Evolutionary conservation across 2,329 filamentous ascomycete species (phyloP).

Genomic region (Ceratocystis huliohia): DNA sequence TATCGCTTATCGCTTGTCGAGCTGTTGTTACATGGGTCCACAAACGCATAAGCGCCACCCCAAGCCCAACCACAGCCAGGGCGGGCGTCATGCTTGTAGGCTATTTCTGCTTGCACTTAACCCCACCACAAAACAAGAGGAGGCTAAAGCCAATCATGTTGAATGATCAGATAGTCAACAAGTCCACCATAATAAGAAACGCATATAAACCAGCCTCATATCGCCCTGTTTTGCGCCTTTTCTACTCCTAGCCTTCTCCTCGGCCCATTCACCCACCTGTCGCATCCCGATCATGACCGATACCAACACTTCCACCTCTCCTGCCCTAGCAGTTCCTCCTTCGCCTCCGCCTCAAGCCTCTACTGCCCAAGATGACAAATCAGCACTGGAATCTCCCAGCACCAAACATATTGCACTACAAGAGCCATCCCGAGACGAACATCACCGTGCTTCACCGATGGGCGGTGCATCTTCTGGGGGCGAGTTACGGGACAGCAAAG

Average conservation of each 20-base stretch:
- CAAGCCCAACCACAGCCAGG: no score
- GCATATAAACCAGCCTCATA: no score
- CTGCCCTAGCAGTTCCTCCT: not conserved
- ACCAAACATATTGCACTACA: constrained; percentile 37
- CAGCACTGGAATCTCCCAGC: not conserved
- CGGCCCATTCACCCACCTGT: no score
- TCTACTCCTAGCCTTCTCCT: not conserved
- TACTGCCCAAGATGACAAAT: not conserved
- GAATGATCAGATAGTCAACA: no score
- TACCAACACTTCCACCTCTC: not conserved
- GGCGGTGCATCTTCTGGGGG: constrained; percentile 30
- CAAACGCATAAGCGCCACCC: no score
- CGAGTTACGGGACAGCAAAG: constrained; percentile 47
- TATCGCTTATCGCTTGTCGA: no score
- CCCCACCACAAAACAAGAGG: no score
- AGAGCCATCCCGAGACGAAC: constrained; percentile 27
- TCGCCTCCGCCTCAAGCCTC: constrained; percentile 14
- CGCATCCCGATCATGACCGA: not conserved
- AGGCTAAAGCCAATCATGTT: no score
- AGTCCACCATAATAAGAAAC: no score
- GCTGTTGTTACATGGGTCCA: no score
- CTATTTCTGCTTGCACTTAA: no score
- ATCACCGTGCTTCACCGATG: constrained; percentile 23
- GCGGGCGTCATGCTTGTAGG: no score
- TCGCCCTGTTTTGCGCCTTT: not conserved